A percentile compares a stretch with the other conserved stretches of the same genome.
Conservation (phyloP, 257 asterid species). For the Forsythia viridissima region DNA sequence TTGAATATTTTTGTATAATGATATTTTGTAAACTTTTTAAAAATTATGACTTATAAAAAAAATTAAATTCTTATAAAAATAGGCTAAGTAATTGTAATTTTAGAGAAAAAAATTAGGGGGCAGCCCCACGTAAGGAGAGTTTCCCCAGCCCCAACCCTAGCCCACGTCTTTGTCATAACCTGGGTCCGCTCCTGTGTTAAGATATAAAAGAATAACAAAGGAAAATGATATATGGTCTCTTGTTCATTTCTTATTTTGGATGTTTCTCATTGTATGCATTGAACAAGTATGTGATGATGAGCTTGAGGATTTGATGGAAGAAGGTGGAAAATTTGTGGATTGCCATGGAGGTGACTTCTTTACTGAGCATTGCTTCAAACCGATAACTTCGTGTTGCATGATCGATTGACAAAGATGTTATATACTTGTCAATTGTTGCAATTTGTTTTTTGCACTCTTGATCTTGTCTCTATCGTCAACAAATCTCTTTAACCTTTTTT, state of each 20-base stretch:
- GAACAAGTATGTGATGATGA: conserved; percentile 90
- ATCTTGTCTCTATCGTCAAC: background rate
- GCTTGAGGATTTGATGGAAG: conserved; percentile 90
- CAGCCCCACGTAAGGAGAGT: background rate
- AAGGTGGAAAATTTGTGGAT: conserved; percentile 93
- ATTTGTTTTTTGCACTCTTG: background rate
- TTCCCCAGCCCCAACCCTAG: too few relatives aligned
- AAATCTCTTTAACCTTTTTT: background rate
- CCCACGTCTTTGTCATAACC: too few relatives aligned
- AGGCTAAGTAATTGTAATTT: too few relatives aligned
- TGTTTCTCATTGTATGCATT: background rate
- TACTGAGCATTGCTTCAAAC: conserved; percentile 90
- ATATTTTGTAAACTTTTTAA: too few relatives aligned
- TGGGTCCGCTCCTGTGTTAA: background rate
- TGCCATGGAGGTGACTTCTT: conserved; percentile 95
- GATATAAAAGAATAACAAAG: background rate
- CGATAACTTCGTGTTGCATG: conserved; percentile 68
- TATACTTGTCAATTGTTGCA: background rate
- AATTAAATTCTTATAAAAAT: too few relatives aligned
- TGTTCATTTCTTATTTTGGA: background rate
- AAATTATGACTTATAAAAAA: too few relatives aligned
- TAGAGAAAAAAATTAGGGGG: too few relatives aligned
- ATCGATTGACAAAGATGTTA: conserved; percentile 69
- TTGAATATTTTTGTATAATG: too few relatives aligned
- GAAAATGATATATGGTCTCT: too few relatives aligned